Conservation (phyloP, 768 basidiomycete species). For the Boletus reticulatus region DNA sequence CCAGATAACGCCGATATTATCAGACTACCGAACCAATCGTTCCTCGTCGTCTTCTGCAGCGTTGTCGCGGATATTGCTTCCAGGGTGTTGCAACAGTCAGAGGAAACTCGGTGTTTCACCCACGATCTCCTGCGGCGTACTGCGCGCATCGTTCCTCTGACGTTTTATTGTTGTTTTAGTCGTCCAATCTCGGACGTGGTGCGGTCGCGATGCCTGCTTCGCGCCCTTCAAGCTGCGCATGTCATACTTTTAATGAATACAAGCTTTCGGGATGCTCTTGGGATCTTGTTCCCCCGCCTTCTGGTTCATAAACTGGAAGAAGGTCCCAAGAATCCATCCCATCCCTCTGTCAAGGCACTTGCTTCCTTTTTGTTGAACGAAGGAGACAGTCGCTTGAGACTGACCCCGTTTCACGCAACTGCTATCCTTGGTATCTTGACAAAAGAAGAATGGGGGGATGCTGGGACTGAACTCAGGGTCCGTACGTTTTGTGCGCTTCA, state of each 20-base stretch:
- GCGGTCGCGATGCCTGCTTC: slow-evolving; percentile 40
- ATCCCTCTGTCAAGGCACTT: slow-evolving; percentile 13
- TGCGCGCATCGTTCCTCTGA: slow-evolving; percentile 37
- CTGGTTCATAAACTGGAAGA: slow-evolving; percentile 41
- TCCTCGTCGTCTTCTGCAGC: slow-evolving; percentile 46
- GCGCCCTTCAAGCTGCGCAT: slow-evolving; percentile 36
- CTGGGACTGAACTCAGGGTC: slow-evolving; percentile 32
- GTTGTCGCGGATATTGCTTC: slow-evolving; percentile 45
- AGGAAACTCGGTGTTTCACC: slow-evolving; percentile 49
- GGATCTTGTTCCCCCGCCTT: slow-evolving; percentile 26
- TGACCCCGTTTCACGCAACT: slow-evolving; percentile 29
- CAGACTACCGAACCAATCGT: slow-evolving; percentile 36
- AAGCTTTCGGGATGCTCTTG: slow-evolving; percentile 31
- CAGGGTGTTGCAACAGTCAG: slow-evolving; percentile 39
- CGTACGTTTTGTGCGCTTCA: slow-evolving; percentile 12
- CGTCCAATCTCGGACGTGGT: slow-evolving; percentile 33
- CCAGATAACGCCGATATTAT: slow-evolving; percentile 35
- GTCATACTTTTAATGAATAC: slow-evolving; percentile 21
- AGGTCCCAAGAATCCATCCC: slow-evolving; percentile 31
- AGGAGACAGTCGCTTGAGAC: slow-evolving; percentile 28
- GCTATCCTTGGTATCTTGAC: slow-evolving; percentile 40
- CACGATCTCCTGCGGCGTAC: slow-evolving; percentile 44
- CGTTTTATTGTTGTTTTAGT: slow-evolving; percentile 43
- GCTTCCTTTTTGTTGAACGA: slow-evolving; percentile 23
- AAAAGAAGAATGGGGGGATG: slow-evolving; percentile 38